phyloP scores from a whole-genome alignment of 805 yeast genomes.

The Suhomyces canberraensis region DNA sequence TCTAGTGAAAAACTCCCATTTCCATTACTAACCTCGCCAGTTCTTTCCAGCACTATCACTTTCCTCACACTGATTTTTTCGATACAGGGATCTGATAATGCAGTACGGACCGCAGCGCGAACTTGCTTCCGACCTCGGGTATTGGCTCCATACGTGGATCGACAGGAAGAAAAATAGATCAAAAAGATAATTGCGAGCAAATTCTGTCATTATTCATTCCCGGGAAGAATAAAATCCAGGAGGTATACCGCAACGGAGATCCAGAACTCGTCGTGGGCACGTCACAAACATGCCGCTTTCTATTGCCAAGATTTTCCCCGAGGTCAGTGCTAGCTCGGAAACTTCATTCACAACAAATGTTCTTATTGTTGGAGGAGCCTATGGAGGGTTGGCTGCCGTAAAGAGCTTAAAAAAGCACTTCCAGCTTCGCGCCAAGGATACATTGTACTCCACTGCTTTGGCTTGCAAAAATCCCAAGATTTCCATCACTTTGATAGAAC shows the following conservation, averaged over 20 bases:
- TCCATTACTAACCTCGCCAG: no score
- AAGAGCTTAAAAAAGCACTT: slow-evolving; percentile 27
- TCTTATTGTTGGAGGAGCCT: slow-evolving; percentile 41
- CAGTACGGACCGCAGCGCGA: background rate
- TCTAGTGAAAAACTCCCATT: no score
- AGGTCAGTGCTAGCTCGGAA: background rate
- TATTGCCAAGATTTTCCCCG: background rate
- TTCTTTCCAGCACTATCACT: no score
- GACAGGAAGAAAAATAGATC: background rate
- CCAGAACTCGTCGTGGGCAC: background rate
- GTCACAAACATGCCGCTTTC: background rate
- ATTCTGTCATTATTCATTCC: background rate
- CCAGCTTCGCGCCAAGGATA: slow-evolving; percentile 10
- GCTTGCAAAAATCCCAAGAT: slow-evolving; percentile 12
- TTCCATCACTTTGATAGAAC: slow-evolving; percentile 37
- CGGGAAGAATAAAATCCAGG: no score
- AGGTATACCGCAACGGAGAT: no score
- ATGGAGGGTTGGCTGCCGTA: slow-evolving; percentile 38
- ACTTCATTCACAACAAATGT: slow-evolving; percentile 29
- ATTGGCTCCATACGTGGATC: background rate
- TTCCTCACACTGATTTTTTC: background rate
- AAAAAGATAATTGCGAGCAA: slow-evolving; percentile 1
- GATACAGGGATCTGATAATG: slow-evolving; percentile 1
- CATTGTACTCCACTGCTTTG: slow-evolving; percentile 7
- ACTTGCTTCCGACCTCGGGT: background rate